Evolutionary conservation across 176 grass and related monocot genomes (phyloP), one percentile per base, ranked within the genome.

Genomic region (Oryza meyeriana): DNA sequence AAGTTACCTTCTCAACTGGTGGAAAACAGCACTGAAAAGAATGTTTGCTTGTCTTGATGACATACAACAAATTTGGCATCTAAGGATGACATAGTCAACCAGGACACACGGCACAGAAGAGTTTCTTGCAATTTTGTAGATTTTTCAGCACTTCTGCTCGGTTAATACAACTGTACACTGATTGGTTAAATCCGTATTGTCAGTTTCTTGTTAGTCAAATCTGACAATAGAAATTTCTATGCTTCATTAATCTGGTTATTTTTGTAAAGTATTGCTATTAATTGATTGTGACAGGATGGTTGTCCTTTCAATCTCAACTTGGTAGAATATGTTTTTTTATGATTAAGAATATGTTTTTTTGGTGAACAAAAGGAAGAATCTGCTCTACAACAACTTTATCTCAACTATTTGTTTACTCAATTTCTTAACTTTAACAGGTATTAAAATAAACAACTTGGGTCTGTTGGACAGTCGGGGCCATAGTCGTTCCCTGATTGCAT

Each of bases 371-470:
- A 48, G 14, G 48, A 1, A 52, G 16, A 47, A 48, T 14, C 44
- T 48, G 45, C 20, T 75, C 10, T 71, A 58, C 66, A 35, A 61
- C 10, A 66, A 71, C 33, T 42, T 81, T 81, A 81, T 35, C 41
- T 66, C 81, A 14, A 76, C 30, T 22, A 57, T 70, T 40, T 61
- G 52, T 65, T 79, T 66, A 83, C 40, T 34, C 30, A 58, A 27
- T 38, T 66, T 64, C 10, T 3, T 88, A 16, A 79, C 62, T 74
- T 85, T 14, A 59, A 41, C 80, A 98, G 95, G 95, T 72, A 93
- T 89, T 70, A 98, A 98, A 82, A 93, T 98, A 79, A 98, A 94
- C 81, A 93, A 92, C 75, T 87, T 98, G 75, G 72, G 36, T 64
- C 69, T 91, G 67, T 84, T 98, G 86, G 92, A 98, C 84, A 91